Evolutionary conservation across 179 eudicot species (phyloP).

Genomic region (Heliamphora pulchella): DNA sequence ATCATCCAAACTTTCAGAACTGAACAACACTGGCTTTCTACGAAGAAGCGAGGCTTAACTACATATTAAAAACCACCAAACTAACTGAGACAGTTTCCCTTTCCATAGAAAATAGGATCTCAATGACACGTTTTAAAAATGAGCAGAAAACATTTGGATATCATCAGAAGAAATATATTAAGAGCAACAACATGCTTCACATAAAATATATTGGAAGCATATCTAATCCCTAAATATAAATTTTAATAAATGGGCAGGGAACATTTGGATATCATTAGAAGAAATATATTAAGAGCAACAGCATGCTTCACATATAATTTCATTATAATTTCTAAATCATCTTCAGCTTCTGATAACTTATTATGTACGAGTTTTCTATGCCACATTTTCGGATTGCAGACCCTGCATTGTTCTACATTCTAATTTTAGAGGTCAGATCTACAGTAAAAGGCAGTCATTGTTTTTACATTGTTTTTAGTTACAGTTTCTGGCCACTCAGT

Average conservation of each 20-base stretch:
- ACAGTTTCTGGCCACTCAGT: not conserved
- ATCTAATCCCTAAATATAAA: not conserved
- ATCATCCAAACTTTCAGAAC: not conserved
- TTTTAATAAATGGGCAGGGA: not conserved
- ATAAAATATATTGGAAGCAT: not conserved
- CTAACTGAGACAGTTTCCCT: too few species aligned
- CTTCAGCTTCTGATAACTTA: not conserved
- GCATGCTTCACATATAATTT: not conserved
- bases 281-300: not conserved
- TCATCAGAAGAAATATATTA: not conserved
- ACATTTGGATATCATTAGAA: not conserved
- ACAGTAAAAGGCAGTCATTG: not conserved
- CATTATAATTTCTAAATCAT: not conserved
- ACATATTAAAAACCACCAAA: too few species aligned
- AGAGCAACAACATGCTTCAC: not conserved
- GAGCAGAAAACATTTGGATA: not conserved
- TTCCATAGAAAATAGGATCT: not conserved
- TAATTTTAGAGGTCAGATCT: not conserved
- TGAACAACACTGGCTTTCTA: not conserved
- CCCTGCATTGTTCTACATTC: not conserved
- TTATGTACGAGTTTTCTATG: not conserved
- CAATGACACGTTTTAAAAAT: not conserved
- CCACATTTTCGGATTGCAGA: not conserved
- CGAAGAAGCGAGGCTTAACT: not conserved
- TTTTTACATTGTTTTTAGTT: not conserved